Conservation (phyloP, 768 basidiomycete species). For the Cubamyces sp. region DNA sequence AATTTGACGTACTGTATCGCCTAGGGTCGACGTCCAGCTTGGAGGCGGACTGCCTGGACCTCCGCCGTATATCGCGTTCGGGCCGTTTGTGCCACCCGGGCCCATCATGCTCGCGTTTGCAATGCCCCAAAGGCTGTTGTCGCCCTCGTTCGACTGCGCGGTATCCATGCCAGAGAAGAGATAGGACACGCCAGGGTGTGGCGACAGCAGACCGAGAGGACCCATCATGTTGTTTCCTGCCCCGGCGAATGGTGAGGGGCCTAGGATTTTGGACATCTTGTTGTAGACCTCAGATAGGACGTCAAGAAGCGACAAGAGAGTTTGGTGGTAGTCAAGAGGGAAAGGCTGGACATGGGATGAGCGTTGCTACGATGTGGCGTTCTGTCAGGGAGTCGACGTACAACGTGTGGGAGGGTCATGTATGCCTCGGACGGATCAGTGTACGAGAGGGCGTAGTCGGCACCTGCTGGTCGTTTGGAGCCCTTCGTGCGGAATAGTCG, state of each 20-base stretch:
- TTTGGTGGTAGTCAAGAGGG: slow-evolving; percentile 86
- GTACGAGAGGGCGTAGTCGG: slow-evolving; percentile 66
- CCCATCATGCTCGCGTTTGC: slow-evolving; percentile 39
- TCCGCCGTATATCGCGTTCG: slow-evolving; percentile 31
- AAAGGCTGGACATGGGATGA: slow-evolving; percentile 63
- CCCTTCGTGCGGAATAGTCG: slow-evolving; percentile 65
- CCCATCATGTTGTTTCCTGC: slow-evolving; percentile 76
- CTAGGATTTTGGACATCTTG: slow-evolving; percentile 82
- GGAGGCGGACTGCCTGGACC: slow-evolving; percentile 54
- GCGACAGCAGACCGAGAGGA: slow-evolving; percentile 72
- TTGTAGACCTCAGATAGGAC: slow-evolving; percentile 89
- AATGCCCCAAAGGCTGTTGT: slow-evolving; percentile 73
- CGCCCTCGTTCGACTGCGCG: slow-evolving; percentile 43
- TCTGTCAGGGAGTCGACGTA: slow-evolving; percentile 41
- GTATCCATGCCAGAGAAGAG: slow-evolving; percentile 59
- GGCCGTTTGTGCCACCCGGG: slow-evolving; percentile 36
- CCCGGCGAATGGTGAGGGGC: slow-evolving; percentile 76
- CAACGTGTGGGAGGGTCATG: slow-evolving; percentile 75
- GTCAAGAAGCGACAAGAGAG: slow-evolving; percentile 85
- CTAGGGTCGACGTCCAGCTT: slow-evolving; percentile 64
- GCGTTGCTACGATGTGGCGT: neutral
- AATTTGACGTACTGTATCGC: slow-evolving; percentile 78
- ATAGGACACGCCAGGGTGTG: slow-evolving; percentile 84
- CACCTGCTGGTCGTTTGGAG: slow-evolving; percentile 56
- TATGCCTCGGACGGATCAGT: slow-evolving; percentile 67